phyloP scores from a whole-genome alignment of 1,284 basidiomycete species.

The Cryptococcus floricola region DNA sequence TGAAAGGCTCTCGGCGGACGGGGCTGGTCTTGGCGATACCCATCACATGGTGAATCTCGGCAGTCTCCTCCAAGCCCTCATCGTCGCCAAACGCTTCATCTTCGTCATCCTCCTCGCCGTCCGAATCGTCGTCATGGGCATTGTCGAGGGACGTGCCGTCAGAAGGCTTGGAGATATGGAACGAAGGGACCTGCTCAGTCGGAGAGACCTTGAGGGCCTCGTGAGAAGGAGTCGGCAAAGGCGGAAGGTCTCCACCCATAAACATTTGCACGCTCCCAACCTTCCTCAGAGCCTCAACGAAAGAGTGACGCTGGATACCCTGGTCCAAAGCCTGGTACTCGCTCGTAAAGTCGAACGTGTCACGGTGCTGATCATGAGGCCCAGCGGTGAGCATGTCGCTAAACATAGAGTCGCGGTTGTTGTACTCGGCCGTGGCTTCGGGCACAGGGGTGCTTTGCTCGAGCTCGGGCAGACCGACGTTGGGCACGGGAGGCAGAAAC shows the following conservation, averaged over 20 bases:
- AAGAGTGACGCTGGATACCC: conserved; percentile 64
- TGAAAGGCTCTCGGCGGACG: conserved; percentile 28
- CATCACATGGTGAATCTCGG: conserved; percentile 11
- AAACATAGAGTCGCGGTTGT: conserved; percentile 10
- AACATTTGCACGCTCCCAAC: conserved; percentile 18
- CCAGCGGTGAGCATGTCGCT: conserved; percentile 8
- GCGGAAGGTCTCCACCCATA: conserved; percentile 5
- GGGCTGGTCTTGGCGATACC: conserved; percentile 18
- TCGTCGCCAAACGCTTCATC: conserved; percentile 11
- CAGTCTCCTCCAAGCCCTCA: conserved; percentile 9
- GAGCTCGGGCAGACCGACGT: neutral
- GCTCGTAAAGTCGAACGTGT: conserved; percentile 79
- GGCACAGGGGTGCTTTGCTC: neutral
- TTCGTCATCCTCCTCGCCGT: conserved; percentile 13
- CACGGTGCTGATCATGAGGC: conserved; percentile 48
- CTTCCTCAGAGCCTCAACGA: conserved; percentile 57
- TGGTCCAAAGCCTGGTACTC: conserved; percentile 68
- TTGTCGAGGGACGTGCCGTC: conserved; percentile 5
- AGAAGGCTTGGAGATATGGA: conserved; percentile 15
- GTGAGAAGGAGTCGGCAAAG: neutral
- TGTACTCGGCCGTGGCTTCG: neutral
- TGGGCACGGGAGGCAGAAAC: conserved; percentile 7
- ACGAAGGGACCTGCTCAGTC: conserved; percentile 6
- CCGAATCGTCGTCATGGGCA: conserved; percentile 4
- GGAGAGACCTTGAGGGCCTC: neutral